Conservation (phyloP, 345 rosid genomes). For the Populus alba region DNA sequence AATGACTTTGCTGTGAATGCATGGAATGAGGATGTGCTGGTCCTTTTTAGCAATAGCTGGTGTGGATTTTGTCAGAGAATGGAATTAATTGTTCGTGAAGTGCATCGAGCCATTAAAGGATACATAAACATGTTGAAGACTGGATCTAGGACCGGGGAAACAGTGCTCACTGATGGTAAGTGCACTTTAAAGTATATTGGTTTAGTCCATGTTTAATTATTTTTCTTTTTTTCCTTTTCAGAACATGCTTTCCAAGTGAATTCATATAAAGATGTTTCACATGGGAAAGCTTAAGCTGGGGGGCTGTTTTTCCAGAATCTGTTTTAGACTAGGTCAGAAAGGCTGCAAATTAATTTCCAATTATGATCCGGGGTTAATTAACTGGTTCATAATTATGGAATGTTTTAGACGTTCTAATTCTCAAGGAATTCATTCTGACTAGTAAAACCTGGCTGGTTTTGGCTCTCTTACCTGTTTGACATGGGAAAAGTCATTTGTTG, state of each 20-base stretch:
- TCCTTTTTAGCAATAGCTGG: constrained; percentile 80
- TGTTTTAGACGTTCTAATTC: background rate
- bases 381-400: background rate
- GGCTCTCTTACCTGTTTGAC: too few species aligned
- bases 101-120: constrained; percentile 59
- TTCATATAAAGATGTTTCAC: background rate
- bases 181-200: constrained; percentile 4
- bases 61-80: constrained; percentile 96
- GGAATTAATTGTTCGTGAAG: constrained; percentile 87
- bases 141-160: constrained; percentile 38
- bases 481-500: too few species aligned
- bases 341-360: background rate
- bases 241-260: constrained; percentile 12
- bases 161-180: constrained; percentile 42
- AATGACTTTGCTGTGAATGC: constrained; percentile 34
- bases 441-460: too few species aligned
- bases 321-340: background rate
- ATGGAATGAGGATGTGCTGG: constrained; percentile 72
- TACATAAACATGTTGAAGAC: constrained; percentile 39
- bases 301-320: background rate
- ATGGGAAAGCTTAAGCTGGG: background rate
- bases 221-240: background rate
- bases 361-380: too few species aligned
- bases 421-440: too few species aligned
- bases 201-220: constrained; percentile 3